phyloP scores from a whole-genome alignment of 371 early-diverging fungal species.

The Fennellomyces sp. region DNA sequence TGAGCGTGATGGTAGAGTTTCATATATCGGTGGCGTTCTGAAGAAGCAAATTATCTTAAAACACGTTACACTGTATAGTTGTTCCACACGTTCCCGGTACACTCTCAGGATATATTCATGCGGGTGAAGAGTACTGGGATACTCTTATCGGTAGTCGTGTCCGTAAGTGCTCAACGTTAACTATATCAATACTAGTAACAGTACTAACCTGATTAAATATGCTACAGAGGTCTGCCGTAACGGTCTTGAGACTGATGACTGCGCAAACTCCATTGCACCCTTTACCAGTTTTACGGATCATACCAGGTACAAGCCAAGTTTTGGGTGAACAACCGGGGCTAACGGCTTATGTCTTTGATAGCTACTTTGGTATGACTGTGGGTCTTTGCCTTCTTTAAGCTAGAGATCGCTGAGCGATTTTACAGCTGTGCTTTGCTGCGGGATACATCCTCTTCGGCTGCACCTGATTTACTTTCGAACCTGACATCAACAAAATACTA shows the following conservation, averaged over 20 bases:
- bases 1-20: slow-evolving; percentile 22
- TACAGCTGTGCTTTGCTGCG: neutral
- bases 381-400: slow-evolving; percentile 1
- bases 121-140: slow-evolving; percentile 19
- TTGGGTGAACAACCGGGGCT: too few species aligned
- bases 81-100: slow-evolving; percentile 18
- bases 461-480: too few species aligned
- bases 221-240: slow-evolving; percentile 10
- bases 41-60: neutral
- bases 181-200: too few species aligned
- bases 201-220: neutral
- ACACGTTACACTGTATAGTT: slow-evolving; percentile 5
- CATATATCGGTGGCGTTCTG: too few species aligned
- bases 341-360: neutral
- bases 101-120: slow-evolving; percentile 7
- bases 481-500: too few species aligned
- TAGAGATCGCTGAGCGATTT: neutral
- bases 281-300: slow-evolving; percentile 17
- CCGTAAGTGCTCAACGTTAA: slow-evolving; percentile 4
- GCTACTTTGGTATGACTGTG: neutral
- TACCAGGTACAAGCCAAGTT: slow-evolving; percentile 9
- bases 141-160: neutral
- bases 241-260: slow-evolving; percentile 14
- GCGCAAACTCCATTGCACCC: slow-evolving; percentile 17
- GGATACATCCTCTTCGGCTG: too few species aligned